Evolutionary conservation across 306 rosid genomes (phyloP).

Genomic region (Datisca glomerata): DNA sequence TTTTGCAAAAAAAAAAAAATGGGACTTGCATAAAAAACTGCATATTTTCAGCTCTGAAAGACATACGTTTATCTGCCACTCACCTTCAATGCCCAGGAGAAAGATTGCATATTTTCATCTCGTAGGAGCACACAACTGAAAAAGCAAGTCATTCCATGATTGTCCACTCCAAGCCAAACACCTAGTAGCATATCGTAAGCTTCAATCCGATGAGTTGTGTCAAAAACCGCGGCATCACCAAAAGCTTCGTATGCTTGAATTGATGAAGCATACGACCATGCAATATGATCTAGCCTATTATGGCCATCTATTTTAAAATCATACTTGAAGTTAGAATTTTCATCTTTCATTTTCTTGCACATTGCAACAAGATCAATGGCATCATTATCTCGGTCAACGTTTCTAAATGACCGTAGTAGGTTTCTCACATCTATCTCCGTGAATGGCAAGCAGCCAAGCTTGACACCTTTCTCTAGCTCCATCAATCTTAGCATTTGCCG

Average conservation of each 20-base stretch:
- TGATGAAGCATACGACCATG: conserved; percentile 61
- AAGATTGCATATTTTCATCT: conserved; percentile 58
- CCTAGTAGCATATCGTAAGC: conserved; percentile 76
- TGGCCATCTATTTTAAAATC: conserved; percentile 64
- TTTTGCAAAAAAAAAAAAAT: background rate
- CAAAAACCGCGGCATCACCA: conserved; percentile 73
- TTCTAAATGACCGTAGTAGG: conserved; percentile 66
- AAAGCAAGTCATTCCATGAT: conserved; percentile 70
- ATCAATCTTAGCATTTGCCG: conserved; percentile 80
- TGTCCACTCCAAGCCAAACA: conserved; percentile 85
- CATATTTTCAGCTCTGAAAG: too few species aligned
- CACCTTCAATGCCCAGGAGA: conserved; percentile 79
- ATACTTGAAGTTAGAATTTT: conserved; percentile 56
- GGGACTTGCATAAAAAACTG: too few species aligned
- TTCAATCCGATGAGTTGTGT: conserved; percentile 62
- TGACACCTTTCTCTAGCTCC: conserved; percentile 82
- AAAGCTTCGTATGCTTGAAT: conserved; percentile 44
- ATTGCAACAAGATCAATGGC: conserved; percentile 71
- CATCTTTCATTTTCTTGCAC: conserved; percentile 81
- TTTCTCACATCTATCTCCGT: conserved; percentile 76
- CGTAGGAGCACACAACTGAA: conserved; percentile 61
- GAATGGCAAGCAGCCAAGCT: conserved; percentile 75
- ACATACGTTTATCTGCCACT: too few species aligned
- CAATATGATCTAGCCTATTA: conserved; percentile 74
- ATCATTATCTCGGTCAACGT: conserved; percentile 66